phyloP scores from a whole-genome alignment of 2,329 filamentous ascomycete genomes.

The Leptosphaerulina australis region DNA sequence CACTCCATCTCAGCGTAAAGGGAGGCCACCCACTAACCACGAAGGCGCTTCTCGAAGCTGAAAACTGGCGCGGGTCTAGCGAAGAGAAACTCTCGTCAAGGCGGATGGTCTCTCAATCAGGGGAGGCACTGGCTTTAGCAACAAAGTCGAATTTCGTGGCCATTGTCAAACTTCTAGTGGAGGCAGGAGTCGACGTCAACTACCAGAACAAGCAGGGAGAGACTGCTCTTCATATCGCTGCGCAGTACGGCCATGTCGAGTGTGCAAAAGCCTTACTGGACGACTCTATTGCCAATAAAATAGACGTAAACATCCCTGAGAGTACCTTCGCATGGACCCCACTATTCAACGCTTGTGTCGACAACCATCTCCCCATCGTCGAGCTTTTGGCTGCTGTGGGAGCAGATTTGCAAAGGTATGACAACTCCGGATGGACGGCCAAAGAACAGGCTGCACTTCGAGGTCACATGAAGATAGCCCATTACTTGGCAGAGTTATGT shows the following conservation, averaged over 20 bases:
- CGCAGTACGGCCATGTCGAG: slow-evolving; percentile 81
- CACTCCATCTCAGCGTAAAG: slow-evolving; percentile 89
- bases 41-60: slow-evolving; percentile 76
- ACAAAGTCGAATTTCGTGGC: slow-evolving; percentile 83
- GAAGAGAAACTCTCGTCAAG: slow-evolving; percentile 68
- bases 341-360: slow-evolving; percentile 89
- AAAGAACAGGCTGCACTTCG: slow-evolving; percentile 90
- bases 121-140: slow-evolving; percentile 84
- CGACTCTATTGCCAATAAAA: slow-evolving; percentile 72
- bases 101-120: slow-evolving; percentile 78
- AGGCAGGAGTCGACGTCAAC: slow-evolving; percentile 90
- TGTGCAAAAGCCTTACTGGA: slow-evolving; percentile 79
- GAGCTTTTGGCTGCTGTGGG: slow-evolving; percentile 78
- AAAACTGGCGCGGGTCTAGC: slow-evolving; percentile 72
- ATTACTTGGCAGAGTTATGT: slow-evolving; percentile 66
- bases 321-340: slow-evolving; percentile 92
- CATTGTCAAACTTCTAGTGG: slow-evolving; percentile 86
- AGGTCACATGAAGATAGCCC: slow-evolving; percentile 83
- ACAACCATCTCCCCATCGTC: slow-evolving; percentile 78
- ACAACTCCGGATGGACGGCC: slow-evolving; percentile 92
- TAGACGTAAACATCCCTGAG: slow-evolving; percentile 77
- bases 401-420: slow-evolving; percentile 73
- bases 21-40: slow-evolving; percentile 89
- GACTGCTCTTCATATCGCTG: slow-evolving; percentile 88
- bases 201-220: slow-evolving; percentile 90